Percentiles rank a stretch among this genome's conserved stretches.
Conservation (phyloP, 2,329 filamentous ascomycete species). For the Colletotrichum paranaense region DNA sequence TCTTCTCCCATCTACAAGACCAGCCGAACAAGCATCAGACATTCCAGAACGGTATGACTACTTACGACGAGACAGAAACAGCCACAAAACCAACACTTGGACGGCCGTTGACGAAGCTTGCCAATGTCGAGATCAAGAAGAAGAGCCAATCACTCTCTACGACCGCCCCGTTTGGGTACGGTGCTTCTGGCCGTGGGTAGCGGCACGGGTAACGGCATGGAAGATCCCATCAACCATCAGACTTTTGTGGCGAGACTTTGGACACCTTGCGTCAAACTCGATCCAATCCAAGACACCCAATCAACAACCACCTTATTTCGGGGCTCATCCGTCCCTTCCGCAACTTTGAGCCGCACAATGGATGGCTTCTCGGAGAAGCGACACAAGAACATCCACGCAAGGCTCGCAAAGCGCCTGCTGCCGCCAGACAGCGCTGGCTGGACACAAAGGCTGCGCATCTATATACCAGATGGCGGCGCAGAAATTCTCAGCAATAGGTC, state of each 20-base stretch:
- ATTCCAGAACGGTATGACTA: not conserved
- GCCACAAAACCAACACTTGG: not conserved
- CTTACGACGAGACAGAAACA: not conserved
- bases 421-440: no score
- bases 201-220: constrained; percentile 9
- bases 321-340: not conserved
- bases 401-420: no score
- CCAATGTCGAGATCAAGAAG: constrained; percentile 14
- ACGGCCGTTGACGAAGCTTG: constrained; percentile 18
- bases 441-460: no score
- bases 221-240: not conserved
- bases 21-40: constrained; percentile 1
- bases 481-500: not conserved
- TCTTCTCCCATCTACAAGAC: not conserved
- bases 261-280: no score
- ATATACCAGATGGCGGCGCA: accelerated
- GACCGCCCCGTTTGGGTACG: not conserved
- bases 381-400: not conserved
- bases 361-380: not conserved
- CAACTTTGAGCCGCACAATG: not conserved
- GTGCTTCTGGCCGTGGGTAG: not conserved
- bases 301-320: not conserved
- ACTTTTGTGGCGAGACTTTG: not conserved
- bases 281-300: not conserved
- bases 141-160: not conserved